These are phyloP conservation scores for Neofusicoccum kwambonambiense DNA, from an alignment of 2,329 filamentous ascomycete genomes.

Conservation along the genomic window DNA sequence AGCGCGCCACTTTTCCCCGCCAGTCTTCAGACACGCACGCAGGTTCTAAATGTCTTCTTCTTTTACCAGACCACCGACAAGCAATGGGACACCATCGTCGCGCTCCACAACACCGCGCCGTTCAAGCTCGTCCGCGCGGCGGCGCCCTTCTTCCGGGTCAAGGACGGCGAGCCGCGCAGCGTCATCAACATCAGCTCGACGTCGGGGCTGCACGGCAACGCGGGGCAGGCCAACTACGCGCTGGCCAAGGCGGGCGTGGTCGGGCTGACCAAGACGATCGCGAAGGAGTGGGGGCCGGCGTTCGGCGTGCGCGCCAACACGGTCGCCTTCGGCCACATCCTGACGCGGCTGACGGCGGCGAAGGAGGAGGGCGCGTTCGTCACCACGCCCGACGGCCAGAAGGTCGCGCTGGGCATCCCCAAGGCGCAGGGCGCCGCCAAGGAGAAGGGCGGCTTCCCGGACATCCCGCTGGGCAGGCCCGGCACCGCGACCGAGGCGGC, in stretches of 20 bases:
- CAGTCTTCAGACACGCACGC: neutral
- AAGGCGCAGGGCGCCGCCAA: constrained; percentile 39
- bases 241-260: constrained; percentile 81
- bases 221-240: constrained; percentile 87
- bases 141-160: constrained; percentile 83
- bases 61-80: constrained; percentile 69
- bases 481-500: constrained; percentile 81
- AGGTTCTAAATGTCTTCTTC: neutral
- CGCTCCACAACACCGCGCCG: constrained; percentile 79
- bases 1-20: neutral
- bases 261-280: constrained; percentile 83
- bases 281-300: constrained; percentile 82
- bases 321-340: constrained; percentile 79
- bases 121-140: constrained; percentile 79
- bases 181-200: constrained; percentile 85
- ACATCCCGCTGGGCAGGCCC: constrained; percentile 76
- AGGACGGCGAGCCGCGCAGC: constrained; percentile 73
- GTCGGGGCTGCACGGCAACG: constrained; percentile 80
- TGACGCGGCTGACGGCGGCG: constrained; percentile 75
- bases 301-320: constrained; percentile 84
- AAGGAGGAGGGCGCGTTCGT: constrained; percentile 84
- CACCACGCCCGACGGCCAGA: constrained; percentile 67
- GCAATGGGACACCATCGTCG: constrained; percentile 87
- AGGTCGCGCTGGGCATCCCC: constrained; percentile 44
- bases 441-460: constrained; percentile 47